Evolutionary conservation across 169 alveolate species (phyloP).

Genomic region (Plasmodium sp.): DNA sequence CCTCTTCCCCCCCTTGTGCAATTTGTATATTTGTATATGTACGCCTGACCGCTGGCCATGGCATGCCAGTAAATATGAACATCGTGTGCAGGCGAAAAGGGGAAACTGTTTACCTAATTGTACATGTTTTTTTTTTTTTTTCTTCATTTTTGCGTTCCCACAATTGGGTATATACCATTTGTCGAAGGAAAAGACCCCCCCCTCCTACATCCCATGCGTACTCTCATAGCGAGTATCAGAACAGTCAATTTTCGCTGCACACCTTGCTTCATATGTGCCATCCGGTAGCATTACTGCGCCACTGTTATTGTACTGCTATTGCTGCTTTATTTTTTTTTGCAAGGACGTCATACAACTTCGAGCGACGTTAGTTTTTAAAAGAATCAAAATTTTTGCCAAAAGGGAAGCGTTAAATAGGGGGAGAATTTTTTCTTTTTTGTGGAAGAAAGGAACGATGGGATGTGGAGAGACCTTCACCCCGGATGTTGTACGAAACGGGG

Average conservation of each 20-base stretch:
- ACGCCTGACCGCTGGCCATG: background rate
- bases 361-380: background rate
- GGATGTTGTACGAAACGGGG: background rate
- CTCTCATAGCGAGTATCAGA: background rate
- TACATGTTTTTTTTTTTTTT: background rate
- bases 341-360: background rate
- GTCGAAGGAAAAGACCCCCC: background rate
- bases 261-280: background rate
- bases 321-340: background rate
- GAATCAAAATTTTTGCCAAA: background rate
- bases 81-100: background rate
- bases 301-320: background rate
- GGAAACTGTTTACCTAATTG: background rate
- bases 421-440: background rate
- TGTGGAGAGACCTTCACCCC: background rate
- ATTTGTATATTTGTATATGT: background rate
- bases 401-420: background rate
- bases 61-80: background rate
- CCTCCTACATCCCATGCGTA: background rate
- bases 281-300: background rate
- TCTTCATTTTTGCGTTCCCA: background rate
- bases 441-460: background rate
- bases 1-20: background rate
- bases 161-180: background rate
- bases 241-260: background rate